Evolutionary conservation across 441 rosid genomes (phyloP), one percentile per base, ranked within the genome.

Genomic region (Pelargonium cotyledonis): DNA sequence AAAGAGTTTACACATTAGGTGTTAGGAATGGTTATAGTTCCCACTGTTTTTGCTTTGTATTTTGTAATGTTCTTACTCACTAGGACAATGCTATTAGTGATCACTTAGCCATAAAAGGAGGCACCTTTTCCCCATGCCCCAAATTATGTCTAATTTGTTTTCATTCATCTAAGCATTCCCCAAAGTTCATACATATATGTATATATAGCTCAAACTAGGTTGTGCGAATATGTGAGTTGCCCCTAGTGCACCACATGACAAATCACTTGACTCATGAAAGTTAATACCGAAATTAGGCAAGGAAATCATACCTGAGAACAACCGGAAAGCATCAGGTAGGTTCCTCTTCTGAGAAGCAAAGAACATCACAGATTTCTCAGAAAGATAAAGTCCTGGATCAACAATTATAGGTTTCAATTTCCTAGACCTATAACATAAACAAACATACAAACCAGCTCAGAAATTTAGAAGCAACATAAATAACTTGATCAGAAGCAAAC

Each of bases 331-430:
- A 73, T 76, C 84, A 21, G 99, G 99, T 77, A 95, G 71, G 18
- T 78, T 85, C 69, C 98, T 85, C 80, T 85, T 92, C 73, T 95
- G 97, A 35, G 91, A 78, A 60, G 89, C 92, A 75, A 86, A 82
- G 73, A 92, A 90, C 92, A 92, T 87, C 53, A 79, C 80, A 6
- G 78, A 77, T 74, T 82, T 89, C 78, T 90, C 98, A 18, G 70
- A 71, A 55, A 89, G 86, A 84, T 92, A 95, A 72, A 95, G 91
- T 63, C 98, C 98, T 8, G 99, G 96, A 76, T 95, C 98, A 63
- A 95, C 96, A 72, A 92, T 92, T 62, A 90, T 87, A 7, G 91
- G 93, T 82, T 85, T 90, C 92, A 95, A 74, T 73, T 81, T 83
- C 81, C 81, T 86, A 3, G 91, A 85, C 85, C 99, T 95, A 71